Base-by-base conservation (phyloP, 768 basidiomycete genomes). In the Mycena rebaudengoi region DNA sequence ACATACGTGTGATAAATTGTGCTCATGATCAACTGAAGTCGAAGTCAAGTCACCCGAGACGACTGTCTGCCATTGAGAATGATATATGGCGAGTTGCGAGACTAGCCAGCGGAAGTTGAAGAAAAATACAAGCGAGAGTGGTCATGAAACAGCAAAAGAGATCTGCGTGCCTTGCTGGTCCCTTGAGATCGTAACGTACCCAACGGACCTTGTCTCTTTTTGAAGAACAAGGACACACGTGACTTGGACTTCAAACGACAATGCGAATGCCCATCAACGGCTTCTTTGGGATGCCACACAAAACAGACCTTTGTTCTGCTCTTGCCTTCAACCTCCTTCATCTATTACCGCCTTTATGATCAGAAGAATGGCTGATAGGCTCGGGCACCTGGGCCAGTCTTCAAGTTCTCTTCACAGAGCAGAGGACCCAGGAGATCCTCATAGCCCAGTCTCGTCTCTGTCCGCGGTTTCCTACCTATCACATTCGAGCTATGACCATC, bases 311-410 rank as follows among this genome's bases (percentile, higher is more conserved):
- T 66, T 65, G 50, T 63, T 20, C 45, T 46, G 45, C 32, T 23
- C 46, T 33, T 45, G 48, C 28, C 28, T 20, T 49, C 63, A 54
- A 39, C 39, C 33, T 56, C 48, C 45, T 62, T 46, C 46, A 70
- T n/a, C n/a, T n/a, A n/a, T n/a, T n/a, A n/a, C n/a, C 66, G 48
- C 45, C 49, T 41, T 67, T 37, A 82, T 83, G 78, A 78, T 86
- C 55, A 84, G 80, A 75, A 78, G 82, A 71, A 85, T 86, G 84
- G 79, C 85, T 20, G 80, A 82, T 65, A 84, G 79, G 73, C 71
- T 85, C 40, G 78, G 79, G 25, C 83, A 83, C 62, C 59, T 79
- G 46, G 78, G 79, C 29, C 74, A 78, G 51, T 49, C 58, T 14
- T 55, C n/a, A n/a, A n/a, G n/a, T n/a, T n/a, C 58, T 6, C 45